Conservation (phyloP, 352 stramenopile species). For the Halophytophthora polymorphica region DNA sequence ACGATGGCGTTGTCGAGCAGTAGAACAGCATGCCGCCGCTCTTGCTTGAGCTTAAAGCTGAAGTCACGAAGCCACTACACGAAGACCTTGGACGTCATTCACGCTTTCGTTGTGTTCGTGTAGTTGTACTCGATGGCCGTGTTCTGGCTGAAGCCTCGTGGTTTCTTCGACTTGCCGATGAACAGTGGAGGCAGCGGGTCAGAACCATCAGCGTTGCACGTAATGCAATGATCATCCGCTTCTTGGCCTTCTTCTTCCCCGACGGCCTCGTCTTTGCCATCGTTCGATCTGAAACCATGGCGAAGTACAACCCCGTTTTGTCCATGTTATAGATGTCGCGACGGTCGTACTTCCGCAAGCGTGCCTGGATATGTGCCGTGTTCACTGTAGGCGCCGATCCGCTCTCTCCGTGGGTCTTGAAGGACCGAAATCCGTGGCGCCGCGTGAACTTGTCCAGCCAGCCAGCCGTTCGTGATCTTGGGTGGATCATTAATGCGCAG, state of each 20-base stretch:
- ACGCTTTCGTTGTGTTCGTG: slow-evolving; percentile 17
- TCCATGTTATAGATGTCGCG: slow-evolving; percentile 26
- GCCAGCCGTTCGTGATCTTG: slow-evolving; percentile 26
- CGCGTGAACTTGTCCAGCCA: slow-evolving; percentile 36
- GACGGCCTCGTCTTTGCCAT: too few species aligned
- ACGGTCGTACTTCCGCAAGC: slow-evolving; percentile 10
- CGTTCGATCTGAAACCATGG: slow-evolving; percentile 21
- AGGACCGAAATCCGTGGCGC: slow-evolving; percentile 20
- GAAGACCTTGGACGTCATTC: slow-evolving; percentile 36
- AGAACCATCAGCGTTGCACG: slow-evolving; percentile 32
- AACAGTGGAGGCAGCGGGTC: slow-evolving; percentile 30
- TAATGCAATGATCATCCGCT: slow-evolving; percentile 23
- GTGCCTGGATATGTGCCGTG: slow-evolving; percentile 6
- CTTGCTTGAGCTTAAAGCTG: slow-evolving; percentile 16
- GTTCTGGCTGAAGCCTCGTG: slow-evolving; percentile 19
- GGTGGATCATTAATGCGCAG: slow-evolving; percentile 18
- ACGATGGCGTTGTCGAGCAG: slow-evolving; percentile 25
- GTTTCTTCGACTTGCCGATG: slow-evolving; percentile 32
- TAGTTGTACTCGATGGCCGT: slow-evolving; percentile 25
- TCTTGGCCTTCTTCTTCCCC: slow-evolving; percentile 21
- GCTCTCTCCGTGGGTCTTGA: slow-evolving; percentile 9
- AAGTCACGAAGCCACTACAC: slow-evolving; percentile 26
- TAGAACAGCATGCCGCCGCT: slow-evolving; percentile 24
- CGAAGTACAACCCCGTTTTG: slow-evolving; percentile 23
- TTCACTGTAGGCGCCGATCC: slow-evolving; percentile 5